A percentile compares a stretch with the other conserved stretches of the same genome.
Evolutionary conservation across 495 filamentous ascomycete genomes (phyloP).

Genomic region (Penicillium daleae): DNA sequence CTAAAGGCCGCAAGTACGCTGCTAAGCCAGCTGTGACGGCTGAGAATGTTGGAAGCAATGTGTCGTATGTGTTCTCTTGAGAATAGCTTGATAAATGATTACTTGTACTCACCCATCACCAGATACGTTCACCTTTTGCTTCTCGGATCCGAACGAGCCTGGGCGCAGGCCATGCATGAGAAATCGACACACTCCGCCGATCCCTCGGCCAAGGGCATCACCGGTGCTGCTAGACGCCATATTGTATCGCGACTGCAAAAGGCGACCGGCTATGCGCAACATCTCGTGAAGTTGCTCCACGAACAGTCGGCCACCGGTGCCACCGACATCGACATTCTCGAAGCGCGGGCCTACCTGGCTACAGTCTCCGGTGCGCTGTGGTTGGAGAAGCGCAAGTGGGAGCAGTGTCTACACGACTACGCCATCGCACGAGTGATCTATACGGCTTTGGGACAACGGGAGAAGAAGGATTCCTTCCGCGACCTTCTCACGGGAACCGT

Average conservation of each 20-base stretch:
- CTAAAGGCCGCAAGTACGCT: slow-evolving; percentile 82
- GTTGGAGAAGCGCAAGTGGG: slow-evolving; percentile 89
- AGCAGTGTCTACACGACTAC: slow-evolving; percentile 73
- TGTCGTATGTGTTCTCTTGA: slow-evolving; percentile 62
- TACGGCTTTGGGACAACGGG: slow-evolving; percentile 65
- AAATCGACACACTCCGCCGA: slow-evolving; percentile 83
- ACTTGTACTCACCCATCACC: slow-evolving; percentile 15
- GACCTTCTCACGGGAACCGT: slow-evolving; percentile 84
- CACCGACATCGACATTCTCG: slow-evolving; percentile 71
- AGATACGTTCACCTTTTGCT: slow-evolving; percentile 83
- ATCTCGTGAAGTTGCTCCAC: slow-evolving; percentile 67
- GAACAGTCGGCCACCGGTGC: slow-evolving; percentile 63
- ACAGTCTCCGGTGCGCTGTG: slow-evolving; percentile 72
- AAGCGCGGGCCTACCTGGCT: slow-evolving; percentile 82
- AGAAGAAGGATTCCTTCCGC: slow-evolving; percentile 74
- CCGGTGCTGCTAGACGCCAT: slow-evolving; percentile 79
- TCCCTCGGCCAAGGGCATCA: slow-evolving; percentile 66
- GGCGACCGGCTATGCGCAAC: slow-evolving; percentile 68
- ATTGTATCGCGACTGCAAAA: slow-evolving; percentile 87
- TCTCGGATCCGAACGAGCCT: slow-evolving; percentile 86
- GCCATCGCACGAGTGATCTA: slow-evolving; percentile 83
- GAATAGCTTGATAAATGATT: slow-evolving; percentile 15
- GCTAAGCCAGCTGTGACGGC: slow-evolving; percentile 71
- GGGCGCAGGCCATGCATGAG: slow-evolving; percentile 96
- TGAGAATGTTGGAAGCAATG: slow-evolving; percentile 74